phyloP scores from a whole-genome alignment of 2,329 filamentous ascomycete species.

The Microdochium bolleyi region DNA sequence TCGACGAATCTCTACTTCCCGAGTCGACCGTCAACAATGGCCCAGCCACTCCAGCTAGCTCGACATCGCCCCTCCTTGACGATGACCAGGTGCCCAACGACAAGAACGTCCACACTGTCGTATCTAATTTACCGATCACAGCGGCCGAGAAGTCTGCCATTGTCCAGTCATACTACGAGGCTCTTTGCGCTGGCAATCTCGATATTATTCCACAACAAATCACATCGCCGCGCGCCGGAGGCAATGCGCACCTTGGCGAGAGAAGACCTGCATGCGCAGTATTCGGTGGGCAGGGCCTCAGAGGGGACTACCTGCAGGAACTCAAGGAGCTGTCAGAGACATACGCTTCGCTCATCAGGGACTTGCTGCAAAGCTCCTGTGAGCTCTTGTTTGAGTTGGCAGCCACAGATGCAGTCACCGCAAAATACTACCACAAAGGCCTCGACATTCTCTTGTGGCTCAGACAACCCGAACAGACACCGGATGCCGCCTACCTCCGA shows the following conservation, averaged over 20 bases:
- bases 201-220: neutral
- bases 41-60: neutral
- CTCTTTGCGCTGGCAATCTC: neutral
- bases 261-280: conserved; percentile 43
- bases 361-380: neutral
- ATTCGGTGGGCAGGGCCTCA: conserved; percentile 20
- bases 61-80: neutral
- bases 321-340: conserved; percentile 2
- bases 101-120: neutral
- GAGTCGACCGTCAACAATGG: neutral
- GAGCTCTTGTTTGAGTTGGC: neutral
- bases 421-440: conserved; percentile 10
- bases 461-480: conserved; percentile 14
- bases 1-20: neutral
- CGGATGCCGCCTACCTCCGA: conserved; percentile 21
- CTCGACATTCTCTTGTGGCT: conserved; percentile 20
- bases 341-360: neutral
- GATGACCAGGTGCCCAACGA: neutral
- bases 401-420: neutral
- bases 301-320: conserved; percentile 15
- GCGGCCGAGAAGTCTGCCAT: neutral
- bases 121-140: neutral
- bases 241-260: neutral
- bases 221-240: neutral
- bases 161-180: neutral